phyloP scores from a whole-genome alignment of 768 basidiomycete species.

The Coprinopsis cinerea region DNA sequence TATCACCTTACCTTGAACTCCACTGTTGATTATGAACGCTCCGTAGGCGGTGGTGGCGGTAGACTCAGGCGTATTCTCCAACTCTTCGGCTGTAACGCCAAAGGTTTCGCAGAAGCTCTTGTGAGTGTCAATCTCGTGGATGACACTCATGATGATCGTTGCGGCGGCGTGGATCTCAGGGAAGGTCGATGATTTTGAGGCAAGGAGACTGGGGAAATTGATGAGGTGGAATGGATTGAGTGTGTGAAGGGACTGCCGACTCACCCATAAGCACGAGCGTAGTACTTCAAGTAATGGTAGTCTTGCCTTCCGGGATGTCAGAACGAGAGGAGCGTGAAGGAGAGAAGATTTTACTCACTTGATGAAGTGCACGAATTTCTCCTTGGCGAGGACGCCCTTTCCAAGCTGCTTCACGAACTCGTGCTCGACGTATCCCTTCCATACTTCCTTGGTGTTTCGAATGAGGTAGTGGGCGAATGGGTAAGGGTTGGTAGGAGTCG shows the following conservation, averaged over 20 bases:
- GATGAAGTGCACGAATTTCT: slow-evolving; percentile 80
- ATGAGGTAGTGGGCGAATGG: slow-evolving; percentile 68
- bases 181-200: slow-evolving; percentile 69
- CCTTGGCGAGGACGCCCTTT: slow-evolving; percentile 55
- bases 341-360: slow-evolving; percentile 40
- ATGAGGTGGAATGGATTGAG: neutral
- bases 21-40: slow-evolving; percentile 76
- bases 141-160: slow-evolving; percentile 55
- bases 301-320: slow-evolving; percentile 58
- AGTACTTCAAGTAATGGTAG: slow-evolving; percentile 77
- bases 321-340: neutral
- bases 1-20: slow-evolving; percentile 48
- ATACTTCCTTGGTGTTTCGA: slow-evolving; percentile 42
- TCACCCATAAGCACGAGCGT: slow-evolving; percentile 75
- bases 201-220: slow-evolving; percentile 49
- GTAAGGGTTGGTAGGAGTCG: slow-evolving; percentile 53
- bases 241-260: slow-evolving; percentile 13
- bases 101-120: slow-evolving; percentile 64
- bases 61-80: slow-evolving; percentile 59
- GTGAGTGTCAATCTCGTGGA: slow-evolving; percentile 70
- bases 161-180: slow-evolving; percentile 56
- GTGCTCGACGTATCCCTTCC: slow-evolving; percentile 78
- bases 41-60: slow-evolving; percentile 80
- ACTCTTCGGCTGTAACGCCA: slow-evolving; percentile 55
- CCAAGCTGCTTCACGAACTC: slow-evolving; percentile 78